Conservation (phyloP, 1,284 basidiomycete genomes). For the Kwoniella shivajii region DNA sequence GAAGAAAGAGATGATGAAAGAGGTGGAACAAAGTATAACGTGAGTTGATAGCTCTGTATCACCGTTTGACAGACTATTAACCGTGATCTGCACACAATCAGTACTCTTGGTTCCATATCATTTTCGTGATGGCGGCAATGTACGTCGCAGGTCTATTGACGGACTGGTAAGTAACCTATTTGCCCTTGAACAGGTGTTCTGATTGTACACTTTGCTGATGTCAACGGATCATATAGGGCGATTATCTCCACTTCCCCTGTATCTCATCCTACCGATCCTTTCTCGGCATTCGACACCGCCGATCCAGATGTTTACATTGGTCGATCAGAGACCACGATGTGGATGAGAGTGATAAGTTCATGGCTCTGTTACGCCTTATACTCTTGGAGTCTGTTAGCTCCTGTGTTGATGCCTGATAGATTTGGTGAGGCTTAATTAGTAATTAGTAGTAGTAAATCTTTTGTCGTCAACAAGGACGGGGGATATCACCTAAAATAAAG, state of each 20-base stretch:
- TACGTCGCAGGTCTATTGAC: slow-evolving; percentile 98
- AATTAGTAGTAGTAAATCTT: too few relatives aligned
- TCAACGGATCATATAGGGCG: slow-evolving; percentile 23
- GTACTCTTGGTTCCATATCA: slow-evolving; percentile 99
- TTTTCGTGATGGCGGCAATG: slow-evolving; percentile 95
- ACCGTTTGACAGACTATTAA: not conserved
- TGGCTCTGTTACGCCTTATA: slow-evolving; percentile 92
- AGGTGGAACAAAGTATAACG: slow-evolving; percentile 95
- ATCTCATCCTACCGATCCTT: slow-evolving; percentile 28
- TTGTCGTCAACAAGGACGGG: too few relatives aligned
- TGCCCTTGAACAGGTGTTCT: not conserved
- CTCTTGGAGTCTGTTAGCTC: slow-evolving; percentile 86
- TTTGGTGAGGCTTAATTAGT: slow-evolving; percentile 42
- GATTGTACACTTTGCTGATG: slow-evolving; percentile 9
- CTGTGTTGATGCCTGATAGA: slow-evolving; percentile 77
- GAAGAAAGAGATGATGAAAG: slow-evolving; percentile 90
- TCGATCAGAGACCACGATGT: slow-evolving; percentile 94
- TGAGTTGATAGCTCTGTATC: slow-evolving; percentile 51
- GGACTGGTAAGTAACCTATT: slow-evolving; percentile 73
- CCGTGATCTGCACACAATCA: slow-evolving; percentile 45
- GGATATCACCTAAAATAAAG: too few relatives aligned
- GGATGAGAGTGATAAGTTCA: slow-evolving; percentile 95
- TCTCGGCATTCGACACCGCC: not conserved
- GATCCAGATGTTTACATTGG: slow-evolving; percentile 84
- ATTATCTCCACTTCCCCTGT: slow-evolving; percentile 48